A percentile compares a stretch with the other conserved stretches of the same genome.
Evolutionary conservation across 169 alveolate genomes (phyloP).

Genomic region (Babesia caballi): DNA sequence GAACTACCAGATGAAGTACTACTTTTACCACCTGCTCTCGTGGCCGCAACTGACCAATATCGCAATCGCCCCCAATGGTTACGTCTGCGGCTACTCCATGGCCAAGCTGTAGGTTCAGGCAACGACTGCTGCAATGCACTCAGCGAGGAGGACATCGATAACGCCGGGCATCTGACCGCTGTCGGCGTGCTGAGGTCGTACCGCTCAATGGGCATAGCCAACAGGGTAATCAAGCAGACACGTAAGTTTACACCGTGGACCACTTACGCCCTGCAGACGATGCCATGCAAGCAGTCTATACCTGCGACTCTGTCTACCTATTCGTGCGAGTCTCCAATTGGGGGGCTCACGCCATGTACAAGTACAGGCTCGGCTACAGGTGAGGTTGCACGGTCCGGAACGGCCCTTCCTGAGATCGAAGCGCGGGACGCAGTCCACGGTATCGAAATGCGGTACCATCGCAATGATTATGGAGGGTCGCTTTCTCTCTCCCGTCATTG

Average conservation of each 20-base stretch:
- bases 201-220: constrained; percentile 70
- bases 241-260: constrained; percentile 37
- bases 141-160: constrained; percentile 75
- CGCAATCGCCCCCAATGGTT: constrained; percentile 62
- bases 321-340: constrained; percentile 72
- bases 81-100: constrained; percentile 75
- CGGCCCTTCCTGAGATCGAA: no score
- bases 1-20: constrained; percentile 92
- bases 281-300: constrained; percentile 57
- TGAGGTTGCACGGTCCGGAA: constrained; percentile 19
- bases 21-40: constrained; percentile 90
- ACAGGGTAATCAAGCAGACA: constrained; percentile 64
- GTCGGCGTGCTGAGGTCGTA: constrained; percentile 75
- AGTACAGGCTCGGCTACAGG: constrained; percentile 65
- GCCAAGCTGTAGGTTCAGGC: constrained; percentile 57
- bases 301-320: constrained; percentile 47
- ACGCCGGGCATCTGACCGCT: constrained; percentile 76
- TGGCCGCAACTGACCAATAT: constrained; percentile 90
- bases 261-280: constrained; percentile 6
- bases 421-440: no score
- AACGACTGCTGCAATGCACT: no score
- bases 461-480: no score
- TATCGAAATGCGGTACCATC: no score
- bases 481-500: no score
- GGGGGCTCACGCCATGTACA: constrained; percentile 71